Conservation (phyloP, 495 filamentous ascomycete genomes). For the Neurospora africana region DNA sequence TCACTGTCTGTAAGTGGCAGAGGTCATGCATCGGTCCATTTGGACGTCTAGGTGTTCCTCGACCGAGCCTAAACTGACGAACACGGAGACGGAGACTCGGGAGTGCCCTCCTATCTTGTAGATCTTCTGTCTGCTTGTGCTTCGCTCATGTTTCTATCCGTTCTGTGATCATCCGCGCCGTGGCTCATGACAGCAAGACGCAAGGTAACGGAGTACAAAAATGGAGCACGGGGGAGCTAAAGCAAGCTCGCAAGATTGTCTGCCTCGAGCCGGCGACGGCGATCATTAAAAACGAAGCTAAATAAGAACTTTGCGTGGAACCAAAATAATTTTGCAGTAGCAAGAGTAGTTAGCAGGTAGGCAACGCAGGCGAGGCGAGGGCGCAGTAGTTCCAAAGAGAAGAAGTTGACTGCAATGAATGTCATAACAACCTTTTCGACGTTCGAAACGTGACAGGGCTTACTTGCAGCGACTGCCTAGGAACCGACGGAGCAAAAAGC, state of each 20-base stretch:
- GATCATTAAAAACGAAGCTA: not conserved
- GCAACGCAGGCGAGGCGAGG: not conserved
- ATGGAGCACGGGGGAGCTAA: not conserved
- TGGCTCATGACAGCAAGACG: not conserved
- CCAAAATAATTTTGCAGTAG: not conserved
- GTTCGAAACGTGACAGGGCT: not conserved
- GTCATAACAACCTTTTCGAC: not conserved
- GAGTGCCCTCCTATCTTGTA: not conserved
- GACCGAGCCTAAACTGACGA: not conserved
- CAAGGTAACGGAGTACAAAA: not conserved
- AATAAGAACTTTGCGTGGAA: not conserved
- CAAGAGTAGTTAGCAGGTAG: not conserved
- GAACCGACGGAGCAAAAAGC: not conserved
- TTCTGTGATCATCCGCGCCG: not conserved
- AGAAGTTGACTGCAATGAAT: not conserved
- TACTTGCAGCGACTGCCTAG: not conserved
- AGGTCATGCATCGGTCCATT: not conserved
- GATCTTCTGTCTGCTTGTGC: not conserved
- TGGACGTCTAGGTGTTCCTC: not conserved
- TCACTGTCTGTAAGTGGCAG: not conserved
- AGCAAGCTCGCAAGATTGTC: not conserved
- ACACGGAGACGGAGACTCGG: not conserved
- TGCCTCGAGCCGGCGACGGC: not conserved
- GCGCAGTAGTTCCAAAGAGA: not conserved
- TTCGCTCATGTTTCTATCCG: not conserved